phyloP scores from a whole-genome alignment of 306 rosid genomes.

The Bauhinia variegata region DNA sequence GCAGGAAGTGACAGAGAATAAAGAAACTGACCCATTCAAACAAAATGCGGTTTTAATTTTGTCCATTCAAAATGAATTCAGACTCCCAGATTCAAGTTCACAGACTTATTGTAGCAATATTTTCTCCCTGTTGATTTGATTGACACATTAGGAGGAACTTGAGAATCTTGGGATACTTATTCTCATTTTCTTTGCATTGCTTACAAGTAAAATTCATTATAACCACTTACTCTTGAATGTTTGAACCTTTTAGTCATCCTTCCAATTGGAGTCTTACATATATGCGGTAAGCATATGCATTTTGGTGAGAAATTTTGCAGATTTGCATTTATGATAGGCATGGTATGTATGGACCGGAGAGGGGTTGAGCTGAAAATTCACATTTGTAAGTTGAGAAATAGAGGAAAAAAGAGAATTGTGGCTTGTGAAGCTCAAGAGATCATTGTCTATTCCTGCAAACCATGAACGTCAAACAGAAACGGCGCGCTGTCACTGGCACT shows the following conservation, averaged over 20 bases:
- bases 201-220: not conserved
- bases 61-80: too few species aligned
- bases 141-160: not conserved
- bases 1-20: too few species aligned
- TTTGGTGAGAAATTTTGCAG: not conserved
- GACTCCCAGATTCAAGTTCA: too few species aligned
- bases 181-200: not conserved
- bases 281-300: not conserved
- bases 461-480: slow-evolving; percentile 1
- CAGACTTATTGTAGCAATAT: too few species aligned
- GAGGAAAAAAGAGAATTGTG: slow-evolving; percentile 15
- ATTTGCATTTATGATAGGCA: not conserved
- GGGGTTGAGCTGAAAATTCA: not conserved
- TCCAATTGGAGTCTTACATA: not conserved
- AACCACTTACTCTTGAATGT: not conserved
- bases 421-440: slow-evolving; percentile 7
- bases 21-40: too few species aligned
- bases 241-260: not conserved
- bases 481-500: not conserved
- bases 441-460: slow-evolving; percentile 12
- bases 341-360: not conserved
- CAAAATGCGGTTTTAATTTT: too few species aligned
- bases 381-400: not conserved
- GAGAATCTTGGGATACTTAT: not conserved
- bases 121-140: too few species aligned